Conservation (phyloP, 108 stramenopile genomes). For the Epithemia pelagica region DNA sequence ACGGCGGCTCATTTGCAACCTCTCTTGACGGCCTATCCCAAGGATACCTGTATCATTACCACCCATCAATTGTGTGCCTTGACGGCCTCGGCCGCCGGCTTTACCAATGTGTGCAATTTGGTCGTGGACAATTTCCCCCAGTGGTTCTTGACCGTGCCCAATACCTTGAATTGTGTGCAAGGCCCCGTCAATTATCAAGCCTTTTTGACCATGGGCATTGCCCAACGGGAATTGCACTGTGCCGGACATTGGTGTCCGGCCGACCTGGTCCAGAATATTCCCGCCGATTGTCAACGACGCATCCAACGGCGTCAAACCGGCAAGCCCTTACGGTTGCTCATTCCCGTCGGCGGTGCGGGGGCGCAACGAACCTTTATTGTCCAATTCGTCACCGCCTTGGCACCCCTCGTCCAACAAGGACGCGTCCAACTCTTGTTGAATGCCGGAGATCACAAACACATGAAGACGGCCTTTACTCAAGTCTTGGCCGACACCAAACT, state of each 20-base stretch:
- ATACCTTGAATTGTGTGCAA: slow-evolving; percentile 77
- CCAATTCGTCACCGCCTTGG: slow-evolving; percentile 47
- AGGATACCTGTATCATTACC: slow-evolving; percentile 81
- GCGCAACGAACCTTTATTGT: slow-evolving; percentile 85
- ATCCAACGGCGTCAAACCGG: slow-evolving; percentile 45
- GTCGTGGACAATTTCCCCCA: slow-evolving; percentile 92
- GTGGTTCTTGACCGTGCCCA: slow-evolving; percentile 85
- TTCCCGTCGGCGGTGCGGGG: slow-evolving; percentile 90
- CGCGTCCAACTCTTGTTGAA: slow-evolving; percentile 83
- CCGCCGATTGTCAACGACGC: slow-evolving; percentile 55
- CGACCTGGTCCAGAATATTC: slow-evolving; percentile 70
- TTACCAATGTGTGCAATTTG: slow-evolving; percentile 84
- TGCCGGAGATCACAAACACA: slow-evolving; percentile 85
- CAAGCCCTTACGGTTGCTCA: slow-evolving; percentile 69
- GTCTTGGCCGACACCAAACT: slow-evolving; percentile 50
- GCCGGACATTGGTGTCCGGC: slow-evolving; percentile 87
- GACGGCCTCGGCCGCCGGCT: slow-evolving; percentile 79
- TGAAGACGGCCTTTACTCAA: slow-evolving; percentile 74
- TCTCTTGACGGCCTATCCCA: slow-evolving; percentile 62
- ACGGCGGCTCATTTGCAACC: slow-evolving; percentile 77
- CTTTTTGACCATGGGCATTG: slow-evolving; percentile 77
- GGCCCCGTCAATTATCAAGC: slow-evolving; percentile 86
- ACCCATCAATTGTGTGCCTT: slow-evolving; percentile 83
- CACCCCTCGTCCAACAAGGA: slow-evolving; percentile 53
- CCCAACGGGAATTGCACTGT: slow-evolving; percentile 37